Base-by-base conservation (phyloP, 495 filamentous ascomycete species). In the Hypoxylon cercidicola region DNA sequence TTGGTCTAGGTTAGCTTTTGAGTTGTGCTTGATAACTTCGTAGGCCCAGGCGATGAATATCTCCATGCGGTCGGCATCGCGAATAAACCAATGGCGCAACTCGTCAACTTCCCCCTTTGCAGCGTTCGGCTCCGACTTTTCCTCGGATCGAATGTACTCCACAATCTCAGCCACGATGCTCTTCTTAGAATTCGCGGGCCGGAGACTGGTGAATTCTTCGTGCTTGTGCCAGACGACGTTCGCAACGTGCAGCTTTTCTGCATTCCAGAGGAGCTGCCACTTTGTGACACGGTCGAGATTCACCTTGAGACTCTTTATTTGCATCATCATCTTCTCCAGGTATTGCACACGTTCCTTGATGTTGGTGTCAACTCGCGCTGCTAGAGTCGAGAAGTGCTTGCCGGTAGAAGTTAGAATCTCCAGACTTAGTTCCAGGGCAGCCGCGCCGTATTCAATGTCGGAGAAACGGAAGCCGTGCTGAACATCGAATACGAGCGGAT, bases 241-340 rank as follows among this genome's bases (percentile, higher is more conserved):
- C n/a, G 93, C 94, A 30, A 93, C 90, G 37, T 88, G 87, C 66
- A 97, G 84, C 73, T 93, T 97, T 72, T 98, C 95, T 0, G 93
- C 93, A 67, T 90, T 87, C 84, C 88, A 91, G n/a, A 98, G 81
- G 4, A 99, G 74, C 59, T 87, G 81, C 94, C 93, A 99, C 68
- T 84, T 86, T 4, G 86, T 85, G 16, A 74, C 75, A 20, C 82
- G 81, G 46, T 90, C 85, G 12, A 97, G 65, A 23, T 76, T 71
- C 34, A 81, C 75, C 16, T 76, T 52, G 66, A 79, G 70, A 73
- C 81, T 71, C 79, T 80, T 80, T 16, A 97, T 77, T 54, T 93
- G 82, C 12, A 78, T 76, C 10, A 89, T 89, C 37, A 99, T 87
- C 64, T 88, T 85, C 41, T 85, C 81, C 30, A 98, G 72, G 20